Base-by-base conservation (phyloP, 495 filamentous ascomycete genomes). In the Xylaria intraflava region DNA sequence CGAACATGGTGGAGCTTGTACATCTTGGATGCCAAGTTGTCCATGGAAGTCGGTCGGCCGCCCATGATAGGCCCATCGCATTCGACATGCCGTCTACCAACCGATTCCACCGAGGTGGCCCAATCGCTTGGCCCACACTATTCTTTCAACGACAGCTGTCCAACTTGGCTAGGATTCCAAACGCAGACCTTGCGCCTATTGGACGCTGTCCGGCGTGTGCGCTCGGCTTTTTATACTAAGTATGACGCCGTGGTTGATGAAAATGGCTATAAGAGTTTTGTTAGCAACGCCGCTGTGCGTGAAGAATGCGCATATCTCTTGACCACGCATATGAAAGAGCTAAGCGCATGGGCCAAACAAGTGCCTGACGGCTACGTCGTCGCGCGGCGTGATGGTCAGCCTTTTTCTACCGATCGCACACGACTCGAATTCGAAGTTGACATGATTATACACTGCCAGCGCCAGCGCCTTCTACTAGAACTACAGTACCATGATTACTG, bases 1-100 rank as follows among this genome's bases (percentile, higher is more conserved):
- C 69, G 78, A 0, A 20, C 76, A 3, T 80, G 78, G 77, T 78
- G 77, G 78, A 66, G 65, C 0, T 38, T 79, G 6, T 78, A 72
- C 48, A 33, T 66, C 2, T 40, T 78, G 23, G 77, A 80, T 12
- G 70, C 44, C 8, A 46, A 46, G 44, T 12, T 31, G 2, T 10
- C 17, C 11, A 33, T 46, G n/a, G 26, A 29, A 6, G 8, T 46
- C 7, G 44, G 44, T 30, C 44, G 26, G 11, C 44, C 44, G 16
- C 22, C 22, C 12, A 20, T 46, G 22, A 8, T 46, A 3, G 10
- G 19, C 22, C 24, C 12, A 9, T 14, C 23, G 5, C 10, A 44
- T 20, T 5, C 6, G 8, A 17, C 4, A 14, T 29, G 22, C 7
- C 17, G 27, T 17, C 44, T 46, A 2, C 44, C 44, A 11, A 6